Conservation (phyloP, 345 rosid genomes). For the Rubroshorea leprosula region DNA sequence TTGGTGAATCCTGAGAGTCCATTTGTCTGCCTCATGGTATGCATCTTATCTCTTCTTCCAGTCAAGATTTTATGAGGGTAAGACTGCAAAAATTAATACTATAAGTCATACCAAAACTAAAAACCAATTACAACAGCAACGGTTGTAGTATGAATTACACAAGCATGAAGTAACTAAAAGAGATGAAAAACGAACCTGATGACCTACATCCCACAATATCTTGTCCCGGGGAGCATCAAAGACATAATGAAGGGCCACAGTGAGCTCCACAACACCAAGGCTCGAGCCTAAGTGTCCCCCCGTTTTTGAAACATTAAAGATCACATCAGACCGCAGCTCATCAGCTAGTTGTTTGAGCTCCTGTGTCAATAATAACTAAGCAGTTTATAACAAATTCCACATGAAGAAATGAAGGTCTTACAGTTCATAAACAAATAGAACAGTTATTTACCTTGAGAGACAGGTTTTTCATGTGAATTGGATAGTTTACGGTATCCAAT, state of each 20-base stretch:
- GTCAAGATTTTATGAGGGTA: conserved; percentile 96
- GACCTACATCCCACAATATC: conserved; percentile 98
- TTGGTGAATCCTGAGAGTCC: conserved; percentile 90
- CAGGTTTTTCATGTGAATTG: conserved; percentile 94
- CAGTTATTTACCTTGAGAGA: conserved; percentile 54
- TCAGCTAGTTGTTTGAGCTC: conserved; percentile 84
- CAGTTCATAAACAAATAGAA: not conserved
- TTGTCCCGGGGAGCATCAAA: conserved; percentile 83
- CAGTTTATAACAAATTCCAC: not conserved
- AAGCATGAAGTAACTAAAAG: not conserved
- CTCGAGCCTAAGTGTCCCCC: conserved; percentile 97
- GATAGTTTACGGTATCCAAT: conserved; percentile 84
- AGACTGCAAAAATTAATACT: conserved; percentile 37
- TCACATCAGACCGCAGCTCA: conserved; percentile 86
- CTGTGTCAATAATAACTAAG: conserved; percentile 23
- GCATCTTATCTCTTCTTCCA: conserved; percentile 92
- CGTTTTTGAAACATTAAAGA: conserved; percentile 83
- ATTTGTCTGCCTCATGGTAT: conserved; percentile 77
- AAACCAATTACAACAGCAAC: not conserved
- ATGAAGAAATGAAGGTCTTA: not conserved
- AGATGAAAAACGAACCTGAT: conserved; percentile 52
- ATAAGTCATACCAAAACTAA: not conserved
- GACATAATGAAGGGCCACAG: conserved; percentile 95
- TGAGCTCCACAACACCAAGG: conserved; percentile 98
- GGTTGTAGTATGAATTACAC: too few species aligned